These are phyloP conservation scores for Aspergillus intermedius DNA, from an alignment of 2,329 filamentous ascomycete species.

Conservation along the genomic window DNA sequence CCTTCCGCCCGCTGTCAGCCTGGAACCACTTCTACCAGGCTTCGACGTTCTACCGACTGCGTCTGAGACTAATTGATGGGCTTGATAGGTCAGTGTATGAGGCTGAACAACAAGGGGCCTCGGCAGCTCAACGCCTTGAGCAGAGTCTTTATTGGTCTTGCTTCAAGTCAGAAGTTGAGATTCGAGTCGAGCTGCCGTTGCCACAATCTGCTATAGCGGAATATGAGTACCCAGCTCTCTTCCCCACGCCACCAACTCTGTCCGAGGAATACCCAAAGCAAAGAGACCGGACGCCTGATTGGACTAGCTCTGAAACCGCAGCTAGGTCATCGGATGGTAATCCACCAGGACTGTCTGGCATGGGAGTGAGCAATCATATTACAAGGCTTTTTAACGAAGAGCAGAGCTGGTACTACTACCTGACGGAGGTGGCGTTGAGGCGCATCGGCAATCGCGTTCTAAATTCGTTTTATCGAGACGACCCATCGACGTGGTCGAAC, in stretches of 20 bases:
- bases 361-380: constrained; percentile 4
- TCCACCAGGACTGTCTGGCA: background rate
- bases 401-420: constrained; percentile 41
- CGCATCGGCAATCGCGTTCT: constrained; percentile 39
- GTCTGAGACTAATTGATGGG: constrained; percentile 20
- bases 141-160: constrained; percentile 41
- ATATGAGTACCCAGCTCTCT: constrained; percentile 29
- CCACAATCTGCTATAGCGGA: constrained; percentile 31
- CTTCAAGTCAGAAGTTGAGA: constrained; percentile 40
- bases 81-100: constrained; percentile 4
- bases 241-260: constrained; percentile 23
- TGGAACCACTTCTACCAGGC: constrained; percentile 34
- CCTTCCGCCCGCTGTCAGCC: constrained; percentile 30
- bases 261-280: constrained; percentile 6
- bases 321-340: background rate
- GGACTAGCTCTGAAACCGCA: background rate
- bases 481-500: constrained; percentile 15
- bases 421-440: constrained; percentile 39
- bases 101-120: constrained; percentile 4
- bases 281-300: background rate
- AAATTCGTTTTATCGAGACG: constrained; percentile 25
- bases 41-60: constrained; percentile 29
- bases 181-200: constrained; percentile 35
- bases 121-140: constrained; percentile 25
- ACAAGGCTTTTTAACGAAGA: constrained; percentile 21